Conservation (phyloP, 1,284 basidiomycete genomes). For the Porogramme epimiltina region DNA sequence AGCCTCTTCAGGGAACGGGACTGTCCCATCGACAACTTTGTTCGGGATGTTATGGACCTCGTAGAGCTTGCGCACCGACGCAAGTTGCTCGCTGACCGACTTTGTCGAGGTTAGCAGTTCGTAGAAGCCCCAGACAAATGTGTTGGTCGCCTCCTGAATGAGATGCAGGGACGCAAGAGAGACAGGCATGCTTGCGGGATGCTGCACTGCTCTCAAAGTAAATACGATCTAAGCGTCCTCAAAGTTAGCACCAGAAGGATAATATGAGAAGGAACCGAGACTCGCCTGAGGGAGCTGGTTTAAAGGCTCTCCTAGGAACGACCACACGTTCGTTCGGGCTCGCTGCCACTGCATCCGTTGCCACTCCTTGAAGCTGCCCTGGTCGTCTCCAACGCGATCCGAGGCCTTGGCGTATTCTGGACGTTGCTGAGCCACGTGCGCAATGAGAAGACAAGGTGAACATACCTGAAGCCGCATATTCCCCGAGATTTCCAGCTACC, state of each 20-base stretch:
- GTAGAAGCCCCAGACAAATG: neutral
- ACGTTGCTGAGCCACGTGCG: neutral
- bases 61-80: slow-evolving; percentile 62
- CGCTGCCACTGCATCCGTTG: neutral
- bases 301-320: neutral
- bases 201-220: slow-evolving; percentile 67
- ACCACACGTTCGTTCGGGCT: neutral
- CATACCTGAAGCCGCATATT: slow-evolving; percentile 38
- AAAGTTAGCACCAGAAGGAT: neutral
- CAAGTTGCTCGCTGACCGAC: slow-evolving; percentile 56
- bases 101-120: neutral
- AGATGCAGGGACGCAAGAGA: slow-evolving; percentile 72
- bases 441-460: neutral
- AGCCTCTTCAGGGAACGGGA: slow-evolving; percentile 63
- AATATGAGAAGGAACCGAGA: neutral
- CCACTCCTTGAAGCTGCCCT: neutral
- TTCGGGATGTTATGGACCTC: slow-evolving; percentile 66
- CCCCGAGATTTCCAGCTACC: slow-evolving; percentile 64
- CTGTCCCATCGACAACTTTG: slow-evolving; percentile 53
- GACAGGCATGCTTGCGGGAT: slow-evolving; percentile 68
- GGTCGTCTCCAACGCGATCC: neutral
- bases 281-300: neutral
- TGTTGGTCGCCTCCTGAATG: slow-evolving; percentile 57
- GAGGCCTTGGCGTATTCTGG: neutral
- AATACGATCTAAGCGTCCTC: slow-evolving; percentile 59